Evolutionary conservation across 371 early-diverging fungal species (phyloP), one percentile per base, ranked within the genome.

Genomic region (Batkoa obscura): DNA sequence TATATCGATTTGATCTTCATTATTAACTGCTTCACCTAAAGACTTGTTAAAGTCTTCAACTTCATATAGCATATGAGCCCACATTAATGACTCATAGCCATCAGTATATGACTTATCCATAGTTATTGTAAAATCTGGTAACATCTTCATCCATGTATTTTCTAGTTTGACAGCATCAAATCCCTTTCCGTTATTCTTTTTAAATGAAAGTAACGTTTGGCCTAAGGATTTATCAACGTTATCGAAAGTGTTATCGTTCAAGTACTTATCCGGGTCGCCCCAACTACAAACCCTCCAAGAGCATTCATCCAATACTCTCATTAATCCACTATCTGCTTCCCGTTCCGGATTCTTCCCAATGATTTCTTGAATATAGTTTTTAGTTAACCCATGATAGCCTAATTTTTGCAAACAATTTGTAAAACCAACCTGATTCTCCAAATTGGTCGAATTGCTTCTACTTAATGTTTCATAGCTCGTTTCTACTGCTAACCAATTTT

Each of bases 1-100:
- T 23, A 23, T 23, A 23, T 23, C 23, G 0, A 23, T 23, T 23
- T 23, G 23, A 23, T 23, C 23, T 23, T 23, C 23, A 23, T 23
- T 23, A 23, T 23, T 23, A 23, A 23, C 23, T 23, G 23, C 23
- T 23, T 23, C 23, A 23, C 23, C 23, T 23, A 23, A 23, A 23
- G 23, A 23, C 23, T 47, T 47, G 48, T 47, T 10, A 47, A 47
- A n/a, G 31, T 15, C n/a, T 30, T 47, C 48, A 6, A 32, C 48
- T 15, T 47, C 48, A 47, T 47, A 15, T 30, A 47, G 48, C 48
- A 47, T 47, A 32, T 47, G 48, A n/a, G 30, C 15, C 48, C 48
- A 47, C 23, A 47, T 32, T 10, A 47, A 6, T 15, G 48, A 9
- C 9, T 47, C n/a, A 47, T 47, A 47, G 6, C 48, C 48, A n/a